Conservation (phyloP, 2,329 filamentous ascomycete genomes). For the Fusarium ramigenum region DNA sequence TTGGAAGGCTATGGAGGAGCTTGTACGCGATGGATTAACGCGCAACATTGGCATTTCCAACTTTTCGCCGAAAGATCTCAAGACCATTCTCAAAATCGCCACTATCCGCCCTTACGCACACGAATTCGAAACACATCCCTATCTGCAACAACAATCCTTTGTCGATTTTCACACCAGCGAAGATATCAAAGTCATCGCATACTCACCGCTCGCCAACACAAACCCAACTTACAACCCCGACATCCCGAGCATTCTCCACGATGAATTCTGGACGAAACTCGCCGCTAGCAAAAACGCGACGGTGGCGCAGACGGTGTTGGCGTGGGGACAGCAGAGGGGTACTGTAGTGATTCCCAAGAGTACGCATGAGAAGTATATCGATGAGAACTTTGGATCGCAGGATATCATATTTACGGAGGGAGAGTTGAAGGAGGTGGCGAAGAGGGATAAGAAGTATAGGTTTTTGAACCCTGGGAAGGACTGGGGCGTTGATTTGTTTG, state of each 20-base stretch:
- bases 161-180: constrained; percentile 41
- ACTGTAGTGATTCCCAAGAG: constrained; percentile 37
- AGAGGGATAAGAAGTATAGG: constrained; percentile 45
- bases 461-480: constrained; percentile 50
- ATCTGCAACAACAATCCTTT: constrained; percentile 54
- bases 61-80: constrained; percentile 61
- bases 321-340: constrained; percentile 36
- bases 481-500: constrained; percentile 53
- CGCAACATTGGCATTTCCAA: constrained; percentile 63
- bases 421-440: constrained; percentile 49
- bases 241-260: constrained; percentile 27
- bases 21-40: constrained; percentile 34
- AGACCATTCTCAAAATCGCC: constrained; percentile 51
- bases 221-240: constrained; percentile 35
- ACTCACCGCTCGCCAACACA: constrained; percentile 38
- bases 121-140: constrained; percentile 66
- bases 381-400: constrained; percentile 32
- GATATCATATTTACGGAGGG: constrained; percentile 16
- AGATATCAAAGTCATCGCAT: constrained; percentile 42
- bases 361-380: constrained; percentile 28
- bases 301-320: constrained; percentile 33
- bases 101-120: constrained; percentile 45
- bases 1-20: constrained; percentile 46
- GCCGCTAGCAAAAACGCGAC: constrained; percentile 35
- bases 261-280: constrained; percentile 30